Base-by-base conservation (phyloP, 352 stramenopile genomes). In the Pythium monospermum region DNA sequence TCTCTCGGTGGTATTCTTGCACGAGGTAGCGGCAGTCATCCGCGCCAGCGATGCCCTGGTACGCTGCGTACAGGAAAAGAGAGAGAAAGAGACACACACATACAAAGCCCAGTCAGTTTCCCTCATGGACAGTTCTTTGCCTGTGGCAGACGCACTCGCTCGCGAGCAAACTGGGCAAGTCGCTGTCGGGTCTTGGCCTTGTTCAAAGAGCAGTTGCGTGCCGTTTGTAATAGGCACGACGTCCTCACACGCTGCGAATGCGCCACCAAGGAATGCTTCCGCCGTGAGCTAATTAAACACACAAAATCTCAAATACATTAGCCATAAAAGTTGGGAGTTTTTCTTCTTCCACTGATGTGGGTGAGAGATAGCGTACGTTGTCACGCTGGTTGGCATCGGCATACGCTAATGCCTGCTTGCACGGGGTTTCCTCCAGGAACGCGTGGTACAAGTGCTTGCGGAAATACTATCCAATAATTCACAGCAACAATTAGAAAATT, bases 341-440 rank as follows among this genome's bases (percentile, higher is more conserved):
- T n/a, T n/a, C n/a, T n/a, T n/a, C n/a, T n/a, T n/a, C n/a, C n/a
- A n/a, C n/a, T n/a, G n/a, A n/a, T n/a, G n/a, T n/a, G n/a, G n/a
- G n/a, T n/a, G n/a, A n/a, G n/a, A n/a, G n/a, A n/a, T n/a, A n/a
- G n/a, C 68, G 28, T 69, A 87, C 78, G 40, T 86, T 84, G 57
- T 90, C 79, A 1, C 79, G 76, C 50, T 90, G 72, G 49, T 87
- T 90, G 41, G 71, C 57, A 33, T 90, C 79, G 13, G 79, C 76
- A 42, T 87, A 90, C 0, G 76, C 71, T 47, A 85, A 87, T 6
- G 73, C 74, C 49, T 78, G 61, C 26, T 76, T 42, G 55, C 76
- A 90, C n/a, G 49, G 36, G 10, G 59, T 69, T 16, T 67, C 59
- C 10, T 82, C 63, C 43, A 87, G 52, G 45, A 90, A 84, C 25